These are phyloP conservation scores for Sclerotiophoma versabilis DNA, from an alignment of 2,329 filamentous ascomycete genomes.

Conservation along the genomic window DNA sequence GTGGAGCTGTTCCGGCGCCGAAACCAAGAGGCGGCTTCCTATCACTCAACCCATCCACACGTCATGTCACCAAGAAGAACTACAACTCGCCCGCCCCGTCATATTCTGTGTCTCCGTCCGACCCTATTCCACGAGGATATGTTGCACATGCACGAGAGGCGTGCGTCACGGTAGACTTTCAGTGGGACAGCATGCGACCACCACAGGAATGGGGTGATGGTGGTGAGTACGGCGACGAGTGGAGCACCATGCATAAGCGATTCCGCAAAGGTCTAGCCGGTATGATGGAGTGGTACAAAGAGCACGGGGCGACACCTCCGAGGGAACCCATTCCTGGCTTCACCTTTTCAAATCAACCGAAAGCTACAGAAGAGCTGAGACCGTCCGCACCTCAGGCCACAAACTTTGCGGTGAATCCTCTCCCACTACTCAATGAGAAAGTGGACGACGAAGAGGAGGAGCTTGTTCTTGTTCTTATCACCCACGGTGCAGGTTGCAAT, in stretches of 20 bases:
- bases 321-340: slow-evolving; percentile 43
- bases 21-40: slow-evolving; percentile 34
- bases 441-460: slow-evolving; percentile 64
- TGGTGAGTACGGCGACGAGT: slow-evolving; percentile 89
- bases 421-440: slow-evolving; percentile 44
- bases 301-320: slow-evolving; percentile 53
- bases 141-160: slow-evolving; percentile 88
- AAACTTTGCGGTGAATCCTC: slow-evolving; percentile 33
- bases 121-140: slow-evolving; percentile 85
- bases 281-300: slow-evolving; percentile 82
- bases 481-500: slow-evolving; percentile 95
- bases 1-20: slow-evolving; percentile 30
- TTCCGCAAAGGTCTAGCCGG: slow-evolving; percentile 81
- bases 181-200: slow-evolving; percentile 90
- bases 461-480: slow-evolving; percentile 84
- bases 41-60: slow-evolving; percentile 23
- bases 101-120: slow-evolving; percentile 81
- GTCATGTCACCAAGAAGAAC: slow-evolving; percentile 35
- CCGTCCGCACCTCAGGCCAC: slow-evolving; percentile 22
- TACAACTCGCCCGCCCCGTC: slow-evolving; percentile 81
- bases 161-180: slow-evolving; percentile 86
- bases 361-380: slow-evolving; percentile 18
- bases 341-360: slow-evolving; percentile 40
- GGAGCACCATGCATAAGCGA: slow-evolving; percentile 92
- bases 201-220: slow-evolving; percentile 86